phyloP scores from a whole-genome alignment of 164 flowering plant genomes.

The Liriodendron chinense region DNA sequence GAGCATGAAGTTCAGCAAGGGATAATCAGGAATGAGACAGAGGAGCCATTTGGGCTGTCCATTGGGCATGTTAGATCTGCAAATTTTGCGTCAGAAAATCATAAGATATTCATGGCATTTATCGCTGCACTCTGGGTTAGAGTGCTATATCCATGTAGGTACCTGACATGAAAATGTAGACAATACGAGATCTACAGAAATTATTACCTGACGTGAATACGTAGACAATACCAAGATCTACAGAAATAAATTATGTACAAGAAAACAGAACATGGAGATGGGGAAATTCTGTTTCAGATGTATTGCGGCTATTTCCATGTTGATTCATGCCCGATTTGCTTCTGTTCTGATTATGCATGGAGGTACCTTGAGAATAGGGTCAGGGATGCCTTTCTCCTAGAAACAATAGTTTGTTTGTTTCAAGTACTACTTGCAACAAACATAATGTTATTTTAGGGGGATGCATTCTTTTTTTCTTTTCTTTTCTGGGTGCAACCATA shows the following conservation, averaged over 20 bases:
- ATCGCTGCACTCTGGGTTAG: not conserved
- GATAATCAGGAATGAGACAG: conserved; percentile 73
- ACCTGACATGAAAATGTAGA: not conserved
- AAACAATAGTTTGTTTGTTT: no score
- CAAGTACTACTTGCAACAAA: no score
- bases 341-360: not conserved
- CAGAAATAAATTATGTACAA: not conserved
- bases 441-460: no score
- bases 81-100: conserved; percentile 15
- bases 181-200: not conserved
- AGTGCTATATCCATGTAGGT: not conserved
- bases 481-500: no score
- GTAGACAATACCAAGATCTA: not conserved
- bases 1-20: conserved; percentile 92
- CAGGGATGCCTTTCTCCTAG: not conserved
- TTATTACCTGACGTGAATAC: not conserved
- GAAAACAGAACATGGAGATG: not conserved
- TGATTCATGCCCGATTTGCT: not conserved
- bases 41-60: conserved; percentile 99
- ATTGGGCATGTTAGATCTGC: conserved; percentile 78
- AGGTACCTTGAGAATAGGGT: not conserved
- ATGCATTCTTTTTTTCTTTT: no score
- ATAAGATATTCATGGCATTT: not conserved
- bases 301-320: not conserved
- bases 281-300: no score